Percentiles rank a stretch among this genome's conserved stretches.
These are phyloP conservation scores for Wickerhamomyces hampshirensis DNA, from an alignment of 805 yeast genomes.

Conservation along the genomic window DNA sequence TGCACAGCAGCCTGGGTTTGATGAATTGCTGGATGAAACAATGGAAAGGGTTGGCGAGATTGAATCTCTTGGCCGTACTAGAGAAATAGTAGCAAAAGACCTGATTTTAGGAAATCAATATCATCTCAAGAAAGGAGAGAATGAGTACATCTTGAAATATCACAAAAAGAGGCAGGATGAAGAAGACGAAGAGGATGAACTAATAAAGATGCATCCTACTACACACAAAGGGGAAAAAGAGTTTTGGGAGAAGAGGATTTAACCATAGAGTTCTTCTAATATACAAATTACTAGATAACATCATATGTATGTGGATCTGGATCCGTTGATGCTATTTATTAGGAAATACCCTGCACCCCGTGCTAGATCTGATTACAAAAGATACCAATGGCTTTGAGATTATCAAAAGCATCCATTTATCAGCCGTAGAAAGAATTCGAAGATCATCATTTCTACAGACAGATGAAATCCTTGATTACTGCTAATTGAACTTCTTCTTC, in stretches of 20 bases:
- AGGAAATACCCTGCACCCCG: no score
- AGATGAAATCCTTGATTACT: no score
- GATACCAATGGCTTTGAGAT: no score
- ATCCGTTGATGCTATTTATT: no score
- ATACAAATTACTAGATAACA: no score
- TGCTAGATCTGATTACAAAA: no score
- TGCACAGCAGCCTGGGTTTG: slow-evolving; percentile 65
- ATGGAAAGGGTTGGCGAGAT: slow-evolving; percentile 66
- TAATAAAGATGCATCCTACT: slow-evolving; percentile 24
- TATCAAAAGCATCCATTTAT: no score
- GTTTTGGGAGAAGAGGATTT: slow-evolving; percentile 25
- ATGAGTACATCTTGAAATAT: slow-evolving; percentile 13
- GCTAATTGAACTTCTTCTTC: no score
- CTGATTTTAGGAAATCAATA: slow-evolving; percentile 49
- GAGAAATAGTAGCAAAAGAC: slow-evolving; percentile 72
- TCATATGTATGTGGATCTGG: no score
- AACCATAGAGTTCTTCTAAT: no score
- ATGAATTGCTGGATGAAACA: slow-evolving; percentile 59
- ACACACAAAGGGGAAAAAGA: slow-evolving; percentile 20
- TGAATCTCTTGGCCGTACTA: slow-evolving; percentile 71
- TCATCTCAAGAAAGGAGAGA: slow-evolving; percentile 22
- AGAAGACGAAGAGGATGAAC: slow-evolving; percentile 20
- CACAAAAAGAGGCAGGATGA: slow-evolving; percentile 8
- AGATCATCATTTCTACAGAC: no score
- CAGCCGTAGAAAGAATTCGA: no score